Percentiles rank a stretch among this genome's conserved stretches.
Conservation (phyloP, 176 grass and related monocot species). For the Areca catechu region DNA sequence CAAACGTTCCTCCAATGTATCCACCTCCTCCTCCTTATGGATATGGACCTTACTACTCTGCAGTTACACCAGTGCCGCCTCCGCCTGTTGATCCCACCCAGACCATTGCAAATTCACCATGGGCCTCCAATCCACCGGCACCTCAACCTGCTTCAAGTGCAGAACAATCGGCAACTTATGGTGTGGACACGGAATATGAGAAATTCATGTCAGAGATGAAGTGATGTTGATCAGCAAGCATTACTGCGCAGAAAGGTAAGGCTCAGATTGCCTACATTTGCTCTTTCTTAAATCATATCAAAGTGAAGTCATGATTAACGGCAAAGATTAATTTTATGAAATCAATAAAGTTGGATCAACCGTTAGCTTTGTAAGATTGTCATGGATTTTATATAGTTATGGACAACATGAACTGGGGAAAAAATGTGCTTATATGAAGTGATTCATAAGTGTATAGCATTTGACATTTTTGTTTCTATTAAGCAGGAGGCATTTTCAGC, state of each 20-base stretch:
- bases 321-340: too few species aligned
- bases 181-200: conserved; percentile 69
- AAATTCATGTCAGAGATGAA: conserved; percentile 98
- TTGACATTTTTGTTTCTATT: too few species aligned
- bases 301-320: too few species aligned
- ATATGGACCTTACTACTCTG: conserved; percentile 62
- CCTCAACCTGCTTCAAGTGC: conserved; percentile 23
- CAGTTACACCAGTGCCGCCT: conserved; percentile 37
- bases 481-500: too few species aligned
- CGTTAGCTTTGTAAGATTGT: too few species aligned
- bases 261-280: too few species aligned
- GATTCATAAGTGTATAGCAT: too few species aligned
- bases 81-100: conserved; percentile 52
- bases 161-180: conserved; percentile 41
- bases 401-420: too few species aligned
- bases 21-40: conserved; percentile 32
- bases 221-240: conserved; percentile 31
- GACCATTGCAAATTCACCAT: conserved; percentile 64
- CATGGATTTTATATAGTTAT: too few species aligned
- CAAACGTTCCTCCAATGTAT: conserved; percentile 26
- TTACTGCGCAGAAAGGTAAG: conserved; percentile 10
- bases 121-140: conserved; percentile 39
- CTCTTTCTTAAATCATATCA: too few species aligned
- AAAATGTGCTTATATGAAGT: too few species aligned
- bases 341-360: too few species aligned